Percentiles rank a stretch among this genome's conserved stretches.
Evolutionary conservation across 169 alveolate species (phyloP).

Genomic region (Amoebophrya sp.): DNA sequence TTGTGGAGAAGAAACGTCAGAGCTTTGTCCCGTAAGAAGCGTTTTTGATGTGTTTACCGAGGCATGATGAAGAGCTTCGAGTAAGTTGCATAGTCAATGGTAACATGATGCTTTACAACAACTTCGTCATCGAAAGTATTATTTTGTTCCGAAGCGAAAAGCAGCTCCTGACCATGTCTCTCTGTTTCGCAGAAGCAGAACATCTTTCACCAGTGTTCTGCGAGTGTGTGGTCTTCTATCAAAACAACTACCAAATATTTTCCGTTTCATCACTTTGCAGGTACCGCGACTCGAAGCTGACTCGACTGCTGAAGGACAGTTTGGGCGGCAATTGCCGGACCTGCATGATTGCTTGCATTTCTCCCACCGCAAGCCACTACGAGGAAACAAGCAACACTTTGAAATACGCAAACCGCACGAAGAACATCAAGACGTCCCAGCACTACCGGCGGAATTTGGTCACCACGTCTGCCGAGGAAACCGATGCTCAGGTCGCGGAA

Average conservation of each 20-base stretch:
- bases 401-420: conserved; percentile 48
- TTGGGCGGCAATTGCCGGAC: conserved; percentile 79
- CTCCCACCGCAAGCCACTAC: conserved; percentile 64
- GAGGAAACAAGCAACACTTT: conserved; percentile 89
- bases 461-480: neutral
- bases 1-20: conserved; percentile 52
- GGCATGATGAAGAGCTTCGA: no score
- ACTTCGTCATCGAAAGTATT: no score
- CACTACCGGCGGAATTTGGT: neutral
- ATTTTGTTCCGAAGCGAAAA: no score
- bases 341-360: conserved; percentile 75
- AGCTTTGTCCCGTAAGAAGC: neutral
- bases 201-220: no score
- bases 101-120: no score
- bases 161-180: conserved; percentile 42
- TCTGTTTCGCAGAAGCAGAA: no score
- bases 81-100: no score
- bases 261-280: conserved; percentile 70
- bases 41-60: no score
- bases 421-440: neutral
- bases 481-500: neutral
- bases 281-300: conserved; percentile 82
- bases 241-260: no score
- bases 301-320: conserved; percentile 76
- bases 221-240: no score